Evolutionary conservation across 2,329 filamentous ascomycete species (phyloP).

Genomic region (Eurotiales sp.): DNA sequence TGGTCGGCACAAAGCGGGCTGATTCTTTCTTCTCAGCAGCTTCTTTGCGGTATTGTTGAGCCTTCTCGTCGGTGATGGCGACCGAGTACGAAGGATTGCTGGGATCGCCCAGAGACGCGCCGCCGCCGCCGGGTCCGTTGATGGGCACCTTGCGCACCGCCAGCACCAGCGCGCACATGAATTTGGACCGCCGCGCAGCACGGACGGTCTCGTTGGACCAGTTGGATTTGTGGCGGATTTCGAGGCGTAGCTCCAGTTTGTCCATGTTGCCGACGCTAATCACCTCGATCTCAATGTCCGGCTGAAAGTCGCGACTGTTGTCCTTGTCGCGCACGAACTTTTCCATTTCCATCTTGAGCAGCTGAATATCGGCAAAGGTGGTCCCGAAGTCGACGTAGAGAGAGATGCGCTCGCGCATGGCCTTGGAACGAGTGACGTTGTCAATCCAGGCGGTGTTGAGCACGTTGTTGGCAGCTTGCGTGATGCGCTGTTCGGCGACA

Average conservation of each 20-base stretch:
- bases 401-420: constrained; percentile 82
- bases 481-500: constrained; percentile 74
- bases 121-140: constrained; percentile 71
- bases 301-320: constrained; percentile 87
- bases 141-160: constrained; percentile 87
- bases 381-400: constrained; percentile 84
- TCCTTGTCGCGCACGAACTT: constrained; percentile 77
- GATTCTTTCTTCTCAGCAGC: constrained; percentile 60
- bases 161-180: constrained; percentile 88
- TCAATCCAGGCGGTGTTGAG: constrained; percentile 94
- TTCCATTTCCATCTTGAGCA: constrained; percentile 79
- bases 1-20: constrained; percentile 59
- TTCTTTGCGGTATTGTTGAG: constrained; percentile 59
- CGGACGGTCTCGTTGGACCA: constrained; percentile 85
- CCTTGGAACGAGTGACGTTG: constrained; percentile 84
- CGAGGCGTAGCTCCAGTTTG: constrained; percentile 77
- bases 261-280: constrained; percentile 77
- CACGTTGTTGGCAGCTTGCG: constrained; percentile 83
- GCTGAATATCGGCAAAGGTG: constrained; percentile 81
- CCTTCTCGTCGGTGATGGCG: constrained; percentile 65
- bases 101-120: constrained; percentile 55
- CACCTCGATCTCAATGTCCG: constrained; percentile 75
- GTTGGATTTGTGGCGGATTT: constrained; percentile 89
- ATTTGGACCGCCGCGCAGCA: constrained; percentile 80
- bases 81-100: constrained; percentile 82